These are phyloP conservation scores for Aspergillus taichungensis DNA, from an alignment of 495 filamentous ascomycete species.

Conservation along the genomic window DNA sequence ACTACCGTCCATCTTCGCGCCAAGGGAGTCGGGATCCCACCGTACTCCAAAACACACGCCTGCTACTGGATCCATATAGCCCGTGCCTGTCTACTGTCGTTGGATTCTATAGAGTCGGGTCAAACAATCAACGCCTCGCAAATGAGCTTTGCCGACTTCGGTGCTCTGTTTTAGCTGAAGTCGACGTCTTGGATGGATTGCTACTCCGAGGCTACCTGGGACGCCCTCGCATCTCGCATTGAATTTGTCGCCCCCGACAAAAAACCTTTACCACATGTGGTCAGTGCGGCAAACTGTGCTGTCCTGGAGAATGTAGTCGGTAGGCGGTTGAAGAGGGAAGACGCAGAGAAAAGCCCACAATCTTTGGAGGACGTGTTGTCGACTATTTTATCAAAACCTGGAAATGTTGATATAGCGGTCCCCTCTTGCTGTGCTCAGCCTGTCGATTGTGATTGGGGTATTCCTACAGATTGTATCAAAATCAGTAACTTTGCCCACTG, in stretches of 20 bases:
- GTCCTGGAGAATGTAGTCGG: no score
- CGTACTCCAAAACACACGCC: constrained; percentile 5
- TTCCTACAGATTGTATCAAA: no score
- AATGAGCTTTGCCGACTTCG: constrained; percentile 2
- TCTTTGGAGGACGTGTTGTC: no score
- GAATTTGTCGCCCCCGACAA: constrained; percentile 2
- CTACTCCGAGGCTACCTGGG: neutral
- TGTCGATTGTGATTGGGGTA: no score
- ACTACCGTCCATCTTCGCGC: constrained; percentile 2
- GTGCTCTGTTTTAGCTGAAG: neutral
- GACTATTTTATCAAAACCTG: no score
- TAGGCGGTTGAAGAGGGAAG: no score
- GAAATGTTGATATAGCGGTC: no score
- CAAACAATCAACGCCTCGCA: neutral
- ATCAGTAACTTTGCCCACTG: no score
- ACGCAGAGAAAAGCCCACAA: no score
- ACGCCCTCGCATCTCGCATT: neutral
- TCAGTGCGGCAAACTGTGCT: neutral
- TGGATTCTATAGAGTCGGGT: neutral
- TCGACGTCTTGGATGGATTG: neutral
- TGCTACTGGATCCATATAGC: constrained; percentile 5
- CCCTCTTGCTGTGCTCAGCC: no score
- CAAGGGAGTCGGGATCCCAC: neutral
- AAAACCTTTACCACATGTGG: constrained; percentile 2
- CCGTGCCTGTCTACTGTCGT: neutral